Evolutionary conservation across 805 yeast species (phyloP).

Genomic region (Ogataea neopini): DNA sequence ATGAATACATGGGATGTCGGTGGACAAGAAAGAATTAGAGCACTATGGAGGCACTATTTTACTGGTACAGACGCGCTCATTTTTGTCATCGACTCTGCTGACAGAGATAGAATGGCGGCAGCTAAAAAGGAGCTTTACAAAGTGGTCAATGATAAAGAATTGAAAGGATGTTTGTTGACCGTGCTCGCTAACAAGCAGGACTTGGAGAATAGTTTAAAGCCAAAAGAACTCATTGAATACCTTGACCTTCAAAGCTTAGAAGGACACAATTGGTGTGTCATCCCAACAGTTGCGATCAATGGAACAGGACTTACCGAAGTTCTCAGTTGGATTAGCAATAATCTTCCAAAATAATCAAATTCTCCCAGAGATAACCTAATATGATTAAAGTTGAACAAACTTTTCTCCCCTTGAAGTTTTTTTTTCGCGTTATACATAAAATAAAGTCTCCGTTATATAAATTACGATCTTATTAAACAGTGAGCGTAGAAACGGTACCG

Average conservation of each 20-base stretch:
- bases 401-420: neutral
- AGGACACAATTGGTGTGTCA: slow-evolving; percentile 84
- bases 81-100: slow-evolving; percentile 86
- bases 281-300: slow-evolving; percentile 85
- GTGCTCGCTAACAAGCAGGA: slow-evolving; percentile 92
- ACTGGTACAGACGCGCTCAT: slow-evolving; percentile 91
- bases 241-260: slow-evolving; percentile 61
- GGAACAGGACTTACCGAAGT: slow-evolving; percentile 92
- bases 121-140: slow-evolving; percentile 76
- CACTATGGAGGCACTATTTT: slow-evolving; percentile 93
- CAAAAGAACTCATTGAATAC: slow-evolving; percentile 75
- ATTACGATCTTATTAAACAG: slow-evolving; percentile 34
- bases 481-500: slow-evolving; percentile 49
- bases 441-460: slow-evolving; percentile 1
- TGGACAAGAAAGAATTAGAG: slow-evolving; percentile 90
- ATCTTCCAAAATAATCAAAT: neutral
- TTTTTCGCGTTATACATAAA: neutral
- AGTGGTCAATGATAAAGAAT: slow-evolving; percentile 80
- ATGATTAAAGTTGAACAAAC: neutral
- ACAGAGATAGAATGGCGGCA: slow-evolving; percentile 68
- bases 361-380: neutral
- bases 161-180: slow-evolving; percentile 73
- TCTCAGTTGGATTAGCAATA: slow-evolving; percentile 71
- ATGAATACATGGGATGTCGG: slow-evolving; percentile 86
- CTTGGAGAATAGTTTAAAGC: slow-evolving; percentile 66